phyloP scores from a whole-genome alignment of 2,329 filamentous ascomycete species.

The Raffaelea arxii region DNA sequence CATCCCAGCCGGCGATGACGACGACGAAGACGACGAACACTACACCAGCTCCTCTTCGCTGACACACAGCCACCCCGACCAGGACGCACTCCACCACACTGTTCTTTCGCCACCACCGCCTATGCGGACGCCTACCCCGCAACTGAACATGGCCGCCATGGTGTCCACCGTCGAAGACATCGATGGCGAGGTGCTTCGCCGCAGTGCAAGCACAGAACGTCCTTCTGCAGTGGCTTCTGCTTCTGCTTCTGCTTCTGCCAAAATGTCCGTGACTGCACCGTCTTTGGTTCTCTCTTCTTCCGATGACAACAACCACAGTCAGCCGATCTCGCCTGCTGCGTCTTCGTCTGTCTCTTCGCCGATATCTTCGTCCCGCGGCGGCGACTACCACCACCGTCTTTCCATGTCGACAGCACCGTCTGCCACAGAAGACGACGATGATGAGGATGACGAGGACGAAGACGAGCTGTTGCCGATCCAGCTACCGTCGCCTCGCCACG shows the following conservation, averaged over 20 bases:
- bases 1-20: slow-evolving; percentile 29
- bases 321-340: slow-evolving; percentile 14
- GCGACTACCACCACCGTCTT: too few relatives aligned
- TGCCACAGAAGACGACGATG: not conserved
- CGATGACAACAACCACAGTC: slow-evolving; percentile 15
- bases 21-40: slow-evolving; percentile 38
- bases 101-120: slow-evolving; percentile 44
- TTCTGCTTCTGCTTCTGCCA: not conserved
- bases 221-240: too few relatives aligned
- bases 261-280: not conserved
- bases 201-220: too few relatives aligned
- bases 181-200: too few relatives aligned
- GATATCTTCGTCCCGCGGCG: slow-evolving; percentile 26
- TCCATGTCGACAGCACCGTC: slow-evolving; percentile 25
- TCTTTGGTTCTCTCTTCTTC: not conserved
- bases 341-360: slow-evolving; percentile 26
- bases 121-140: slow-evolving; percentile 21
- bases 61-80: too few relatives aligned
- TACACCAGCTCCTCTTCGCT: slow-evolving; percentile 53
- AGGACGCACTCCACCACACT: too few relatives aligned
- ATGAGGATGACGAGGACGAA: slow-evolving; percentile 17
- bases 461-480: slow-evolving; percentile 24
- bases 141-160: not conserved
- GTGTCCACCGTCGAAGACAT: not conserved
- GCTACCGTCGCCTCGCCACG: too few relatives aligned